Conservation (phyloP, 148 eudicot species). For the Pouteria glomerata region DNA sequence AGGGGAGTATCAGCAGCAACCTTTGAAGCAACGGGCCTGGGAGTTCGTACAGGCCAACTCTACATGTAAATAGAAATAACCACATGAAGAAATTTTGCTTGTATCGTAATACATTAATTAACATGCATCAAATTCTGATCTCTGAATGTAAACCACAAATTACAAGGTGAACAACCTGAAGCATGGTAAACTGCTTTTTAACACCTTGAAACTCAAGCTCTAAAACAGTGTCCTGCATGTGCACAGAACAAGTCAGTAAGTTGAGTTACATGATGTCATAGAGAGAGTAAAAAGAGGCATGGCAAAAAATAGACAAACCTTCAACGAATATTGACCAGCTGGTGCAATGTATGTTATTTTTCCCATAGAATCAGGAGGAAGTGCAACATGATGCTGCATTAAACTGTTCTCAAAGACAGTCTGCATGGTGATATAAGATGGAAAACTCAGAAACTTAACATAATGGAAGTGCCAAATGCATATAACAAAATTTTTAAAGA, state of each 20-base stretch:
- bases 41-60: conserved; percentile 99
- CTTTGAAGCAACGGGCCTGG: conserved; percentile 94
- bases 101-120: neutral
- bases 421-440: conserved; percentile 36
- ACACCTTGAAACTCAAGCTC: conserved; percentile 99
- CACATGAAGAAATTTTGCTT: conserved; percentile 4
- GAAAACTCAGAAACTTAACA: conserved; percentile 14
- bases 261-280: neutral
- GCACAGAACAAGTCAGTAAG: neutral
- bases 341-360: conserved; percentile 92
- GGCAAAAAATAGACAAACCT: conserved; percentile 37
- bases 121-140: neutral
- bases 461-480: neutral
- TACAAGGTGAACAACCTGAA: conserved; percentile 54
- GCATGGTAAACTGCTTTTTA: conserved; percentile 88
- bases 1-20: conserved; percentile 99
- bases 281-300: neutral
- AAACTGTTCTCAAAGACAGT: conserved; percentile 79
- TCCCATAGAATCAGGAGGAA: conserved; percentile 98
- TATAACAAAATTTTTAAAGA: neutral
- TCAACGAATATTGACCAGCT: conserved; percentile 83
- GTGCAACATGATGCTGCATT: conserved; percentile 78
- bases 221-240: conserved; percentile 82
- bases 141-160: conserved; percentile 8
- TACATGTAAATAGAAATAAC: conserved; percentile 22